Evolutionary conservation across 164 flowering plant species (phyloP).

Genomic region (Hamamelis virginiana): DNA sequence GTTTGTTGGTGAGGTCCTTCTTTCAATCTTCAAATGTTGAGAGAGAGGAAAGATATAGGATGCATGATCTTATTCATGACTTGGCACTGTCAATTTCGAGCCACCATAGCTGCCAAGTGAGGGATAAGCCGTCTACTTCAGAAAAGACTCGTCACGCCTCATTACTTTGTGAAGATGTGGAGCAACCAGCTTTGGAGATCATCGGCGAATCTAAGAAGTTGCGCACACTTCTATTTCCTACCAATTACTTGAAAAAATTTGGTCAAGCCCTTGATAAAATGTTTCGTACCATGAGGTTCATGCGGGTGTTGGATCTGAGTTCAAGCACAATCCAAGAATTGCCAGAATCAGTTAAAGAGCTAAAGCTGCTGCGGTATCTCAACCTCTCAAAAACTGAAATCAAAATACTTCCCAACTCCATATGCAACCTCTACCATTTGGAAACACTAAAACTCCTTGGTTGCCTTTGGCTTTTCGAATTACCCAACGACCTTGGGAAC

Average conservation of each 20-base stretch:
- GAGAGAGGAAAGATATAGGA: slow-evolving; percentile 8
- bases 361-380: slow-evolving; percentile 17
- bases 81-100: slow-evolving; percentile 21
- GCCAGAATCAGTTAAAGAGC: slow-evolving; percentile 12
- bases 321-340: slow-evolving; percentile 8
- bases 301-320: slow-evolving; percentile 20
- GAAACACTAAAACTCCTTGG: slow-evolving; percentile 18
- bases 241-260: background rate
- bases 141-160: slow-evolving; percentile 22
- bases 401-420: slow-evolving; percentile 16
- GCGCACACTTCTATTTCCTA: slow-evolving; percentile 11
- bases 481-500: slow-evolving; percentile 10
- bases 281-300: slow-evolving; percentile 3
- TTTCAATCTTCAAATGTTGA: slow-evolving; percentile 13
- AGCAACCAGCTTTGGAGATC: slow-evolving; percentile 1
- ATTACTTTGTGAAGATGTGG: slow-evolving; percentile 11
- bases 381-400: slow-evolving; percentile 17
- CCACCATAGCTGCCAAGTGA: slow-evolving; percentile 3
- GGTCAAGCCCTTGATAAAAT: background rate
- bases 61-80: slow-evolving; percentile 36
- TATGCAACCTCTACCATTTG: slow-evolving; percentile 20
- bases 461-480: slow-evolving; percentile 11
- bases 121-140: background rate
- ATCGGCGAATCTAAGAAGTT: slow-evolving; percentile 7
- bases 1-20: slow-evolving; percentile 21